These are phyloP conservation scores for Ogataea glucozyma DNA, from an alignment of 805 yeast genomes.

Conservation along the genomic window DNA sequence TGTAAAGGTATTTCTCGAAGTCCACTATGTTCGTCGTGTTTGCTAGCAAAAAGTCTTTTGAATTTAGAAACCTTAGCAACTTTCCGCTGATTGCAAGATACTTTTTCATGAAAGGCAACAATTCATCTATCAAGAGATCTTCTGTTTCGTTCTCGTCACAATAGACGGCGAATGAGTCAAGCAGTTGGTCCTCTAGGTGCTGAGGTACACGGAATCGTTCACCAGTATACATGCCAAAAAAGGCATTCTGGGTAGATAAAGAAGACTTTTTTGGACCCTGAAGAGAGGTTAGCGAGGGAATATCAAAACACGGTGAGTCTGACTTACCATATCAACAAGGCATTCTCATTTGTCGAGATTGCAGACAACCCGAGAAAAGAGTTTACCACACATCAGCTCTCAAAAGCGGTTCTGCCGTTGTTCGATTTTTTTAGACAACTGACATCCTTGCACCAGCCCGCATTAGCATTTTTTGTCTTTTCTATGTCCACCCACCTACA, in stretches of 20 bases:
- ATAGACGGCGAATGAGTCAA: constrained; percentile 43
- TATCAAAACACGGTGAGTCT: background rate
- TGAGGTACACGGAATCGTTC: constrained; percentile 37
- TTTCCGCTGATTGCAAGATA: constrained; percentile 33
- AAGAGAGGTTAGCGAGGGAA: background rate
- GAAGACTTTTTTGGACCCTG: constrained; percentile 4
- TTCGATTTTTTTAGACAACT: too few species aligned
- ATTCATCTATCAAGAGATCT: constrained; percentile 39
- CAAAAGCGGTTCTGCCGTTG: too few species aligned
- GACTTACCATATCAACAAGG: background rate
- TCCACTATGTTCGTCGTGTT: constrained; percentile 45
- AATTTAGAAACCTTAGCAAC: constrained; percentile 32
- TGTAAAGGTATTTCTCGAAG: constrained; percentile 44
- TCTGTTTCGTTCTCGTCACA: constrained; percentile 36
- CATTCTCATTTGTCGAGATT: too few species aligned
- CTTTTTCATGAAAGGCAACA: constrained; percentile 32
- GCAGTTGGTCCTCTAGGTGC: constrained; percentile 45
- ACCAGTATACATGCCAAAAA: constrained; percentile 22
- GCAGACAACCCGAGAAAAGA: too few species aligned
- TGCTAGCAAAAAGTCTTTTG: constrained; percentile 36
- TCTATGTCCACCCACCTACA: too few species aligned
- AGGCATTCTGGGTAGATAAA: constrained; percentile 17
- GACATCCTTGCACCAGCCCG: too few species aligned
- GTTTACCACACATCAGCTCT: too few species aligned
- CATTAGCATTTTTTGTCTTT: too few species aligned